These are phyloP conservation scores for Xerocomellus dryophilus DNA, from an alignment of 768 basidiomycete species.

Conservation along the genomic window DNA sequence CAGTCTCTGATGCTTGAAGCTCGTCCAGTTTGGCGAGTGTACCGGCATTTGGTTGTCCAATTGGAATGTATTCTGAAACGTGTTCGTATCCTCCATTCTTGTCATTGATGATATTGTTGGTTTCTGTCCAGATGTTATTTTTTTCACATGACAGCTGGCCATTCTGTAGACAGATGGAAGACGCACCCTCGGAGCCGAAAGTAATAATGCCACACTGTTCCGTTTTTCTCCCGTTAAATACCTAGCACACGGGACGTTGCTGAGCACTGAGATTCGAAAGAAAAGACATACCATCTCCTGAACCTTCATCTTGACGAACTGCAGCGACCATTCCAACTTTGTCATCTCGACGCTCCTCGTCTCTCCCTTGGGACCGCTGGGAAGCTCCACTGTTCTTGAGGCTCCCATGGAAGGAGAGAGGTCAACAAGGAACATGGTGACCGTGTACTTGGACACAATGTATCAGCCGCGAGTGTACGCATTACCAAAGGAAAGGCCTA, in stretches of 20 bases:
- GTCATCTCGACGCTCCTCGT: slow-evolving; percentile 56
- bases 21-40: slow-evolving; percentile 66
- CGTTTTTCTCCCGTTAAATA: slow-evolving; percentile 88
- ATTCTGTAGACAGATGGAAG: no score
- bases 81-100: slow-evolving; percentile 70
- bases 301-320: slow-evolving; percentile 86
- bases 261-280: neutral
- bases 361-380: slow-evolving; percentile 51
- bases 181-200: slow-evolving; percentile 75
- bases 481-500: slow-evolving; percentile 28
- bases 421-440: slow-evolving; percentile 88
- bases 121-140: slow-evolving; percentile 40
- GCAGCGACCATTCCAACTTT: slow-evolving; percentile 77
- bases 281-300: slow-evolving; percentile 73
- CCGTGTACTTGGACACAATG: slow-evolving; percentile 58
- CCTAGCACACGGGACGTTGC: slow-evolving; percentile 44
- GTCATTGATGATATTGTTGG: slow-evolving; percentile 60
- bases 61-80: slow-evolving; percentile 66
- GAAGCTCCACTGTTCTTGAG: slow-evolving; percentile 52
- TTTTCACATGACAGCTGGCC: neutral
- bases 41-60: slow-evolving; percentile 59
- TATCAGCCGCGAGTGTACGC: neutral
- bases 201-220: slow-evolving; percentile 89
- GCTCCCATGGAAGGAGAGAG: slow-evolving; percentile 83
- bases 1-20: slow-evolving; percentile 51